A percentile compares a stretch with the other conserved stretches of the same genome.
These are phyloP conservation scores for Rachicladosporium sp. DNA, from an alignment of 2,329 filamentous ascomycete species.

Conservation along the genomic window DNA sequence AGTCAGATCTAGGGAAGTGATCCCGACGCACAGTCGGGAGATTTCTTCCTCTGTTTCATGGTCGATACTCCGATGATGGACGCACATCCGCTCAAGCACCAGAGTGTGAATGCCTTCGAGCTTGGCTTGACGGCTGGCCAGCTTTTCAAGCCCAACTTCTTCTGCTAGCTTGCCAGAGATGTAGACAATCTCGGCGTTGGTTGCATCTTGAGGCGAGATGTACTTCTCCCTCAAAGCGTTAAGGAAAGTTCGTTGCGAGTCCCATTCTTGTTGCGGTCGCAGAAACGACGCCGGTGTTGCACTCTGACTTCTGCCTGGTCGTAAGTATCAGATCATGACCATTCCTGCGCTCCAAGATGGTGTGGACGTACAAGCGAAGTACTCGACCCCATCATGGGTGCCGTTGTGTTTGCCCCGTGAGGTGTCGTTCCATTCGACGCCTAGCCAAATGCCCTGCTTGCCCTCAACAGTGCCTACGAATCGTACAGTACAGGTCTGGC, in stretches of 20 bases:
- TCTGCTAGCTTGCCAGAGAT: slow-evolving; percentile 75
- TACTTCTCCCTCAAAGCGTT: slow-evolving; percentile 77
- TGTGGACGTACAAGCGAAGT: slow-evolving; percentile 65
- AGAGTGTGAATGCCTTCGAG: slow-evolving; percentile 68
- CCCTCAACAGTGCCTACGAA: slow-evolving; percentile 68
- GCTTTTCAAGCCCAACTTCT: slow-evolving; percentile 92
- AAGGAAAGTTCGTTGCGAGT: slow-evolving; percentile 60
- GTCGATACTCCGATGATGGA: slow-evolving; percentile 28
- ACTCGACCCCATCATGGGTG: slow-evolving; percentile 61
- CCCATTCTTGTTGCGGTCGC: slow-evolving; percentile 58
- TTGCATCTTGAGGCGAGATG: slow-evolving; percentile 39
- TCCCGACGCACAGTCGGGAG: slow-evolving; percentile 41
- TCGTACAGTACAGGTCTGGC: slow-evolving; percentile 68
- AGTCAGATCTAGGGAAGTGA: slow-evolving; percentile 69
- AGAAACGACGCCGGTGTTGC: slow-evolving; percentile 76
- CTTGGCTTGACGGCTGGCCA: slow-evolving; percentile 64
- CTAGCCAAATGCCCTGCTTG: slow-evolving; percentile 72
- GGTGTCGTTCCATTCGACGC: slow-evolving; percentile 92
- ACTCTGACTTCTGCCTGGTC: slow-evolving; percentile 47
- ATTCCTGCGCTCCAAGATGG: slow-evolving; percentile 4
- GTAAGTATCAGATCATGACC: slow-evolving; percentile 13
- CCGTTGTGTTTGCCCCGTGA: slow-evolving; percentile 83
- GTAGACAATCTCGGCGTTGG: slow-evolving; percentile 45
- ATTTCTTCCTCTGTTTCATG: slow-evolving; percentile 36
- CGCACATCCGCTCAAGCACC: slow-evolving; percentile 64